Evolutionary conservation across 228 moss, liverwort and hornwort genomes (phyloP).

Genomic region (Sphagnum fallax): DNA sequence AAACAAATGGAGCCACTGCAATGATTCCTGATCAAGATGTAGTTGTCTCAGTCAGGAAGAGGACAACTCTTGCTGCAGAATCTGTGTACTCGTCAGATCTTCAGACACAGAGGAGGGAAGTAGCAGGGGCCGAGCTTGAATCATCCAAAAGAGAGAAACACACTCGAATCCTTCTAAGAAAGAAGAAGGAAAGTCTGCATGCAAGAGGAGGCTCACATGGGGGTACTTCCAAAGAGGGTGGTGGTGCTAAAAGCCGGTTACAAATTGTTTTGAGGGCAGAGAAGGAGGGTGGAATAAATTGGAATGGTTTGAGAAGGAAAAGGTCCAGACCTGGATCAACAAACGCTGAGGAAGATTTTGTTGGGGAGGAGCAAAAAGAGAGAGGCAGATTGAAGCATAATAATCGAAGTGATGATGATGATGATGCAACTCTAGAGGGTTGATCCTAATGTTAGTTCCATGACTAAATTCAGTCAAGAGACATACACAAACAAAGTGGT

Average conservation of each 20-base stretch:
- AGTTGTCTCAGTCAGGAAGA: slow-evolving; percentile 5
- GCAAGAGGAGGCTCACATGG: slow-evolving; percentile 29
- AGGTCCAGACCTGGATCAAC: slow-evolving; percentile 58
- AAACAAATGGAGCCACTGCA: background rate
- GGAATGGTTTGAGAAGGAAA: slow-evolving; percentile 92
- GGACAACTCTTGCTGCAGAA: slow-evolving; percentile 5
- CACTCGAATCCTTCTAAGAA: slow-evolving; percentile 5
- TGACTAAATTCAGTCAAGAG: too few species aligned
- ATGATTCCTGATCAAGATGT: background rate
- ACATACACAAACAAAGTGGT: too few species aligned
- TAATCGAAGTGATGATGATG: slow-evolving; percentile 41
- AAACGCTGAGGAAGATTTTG: slow-evolving; percentile 13
- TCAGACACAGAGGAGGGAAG: slow-evolving; percentile 13
- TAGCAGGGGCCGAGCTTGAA: background rate
- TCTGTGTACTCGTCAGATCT: background rate
- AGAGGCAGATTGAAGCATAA: slow-evolving; percentile 9
- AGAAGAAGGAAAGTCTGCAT: slow-evolving; percentile 40
- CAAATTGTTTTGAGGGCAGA: slow-evolving; percentile 33
- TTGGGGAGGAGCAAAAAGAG: slow-evolving; percentile 4
- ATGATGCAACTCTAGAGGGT: slow-evolving; percentile 23
- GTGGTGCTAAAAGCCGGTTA: slow-evolving; percentile 23
- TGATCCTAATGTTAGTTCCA: background rate
- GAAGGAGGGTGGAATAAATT: slow-evolving; percentile 30
- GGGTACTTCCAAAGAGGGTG: slow-evolving; percentile 23
- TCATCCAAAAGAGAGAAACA: slow-evolving; percentile 10